Conservation (phyloP, 148 eudicot species). For the Rheum nobile region DNA sequence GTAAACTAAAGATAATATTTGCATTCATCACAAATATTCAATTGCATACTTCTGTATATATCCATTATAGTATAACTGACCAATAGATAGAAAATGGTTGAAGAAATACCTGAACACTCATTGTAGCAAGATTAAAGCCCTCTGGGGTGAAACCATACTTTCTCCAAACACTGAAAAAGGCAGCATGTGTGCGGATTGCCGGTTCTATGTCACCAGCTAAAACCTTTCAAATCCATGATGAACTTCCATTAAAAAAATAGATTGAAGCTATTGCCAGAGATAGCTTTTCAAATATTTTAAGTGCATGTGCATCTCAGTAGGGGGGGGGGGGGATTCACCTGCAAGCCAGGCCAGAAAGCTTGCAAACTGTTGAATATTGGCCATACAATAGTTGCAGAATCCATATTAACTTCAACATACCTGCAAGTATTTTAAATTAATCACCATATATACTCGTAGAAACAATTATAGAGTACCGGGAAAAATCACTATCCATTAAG, state of each 20-base stretch:
- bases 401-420: constrained; percentile 99
- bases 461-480: constrained; percentile 6
- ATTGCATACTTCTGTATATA: background rate
- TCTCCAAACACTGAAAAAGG: constrained; percentile 94
- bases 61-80: background rate
- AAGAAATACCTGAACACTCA: constrained; percentile 68
- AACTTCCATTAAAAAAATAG: background rate
- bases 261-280: background rate
- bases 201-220: constrained; percentile 97
- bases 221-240: constrained; percentile 41
- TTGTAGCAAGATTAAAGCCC: constrained; percentile 94
- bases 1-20: background rate
- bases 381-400: constrained; percentile 99
- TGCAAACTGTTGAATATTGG: constrained; percentile 95
- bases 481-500: constrained; percentile 7
- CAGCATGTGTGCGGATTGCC: constrained; percentile 92
- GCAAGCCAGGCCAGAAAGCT: constrained; percentile 99
- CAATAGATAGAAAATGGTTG: background rate
- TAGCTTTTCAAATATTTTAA: background rate
- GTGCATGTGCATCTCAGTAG: background rate
- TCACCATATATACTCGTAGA: constrained; percentile 1
- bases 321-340: constrained; percentile 27
- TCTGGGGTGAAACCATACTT: constrained; percentile 97
- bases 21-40: background rate
- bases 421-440: constrained; percentile 22